Conservation (phyloP, 139 green algal genomes). For the Micractinium conductrix region DNA sequence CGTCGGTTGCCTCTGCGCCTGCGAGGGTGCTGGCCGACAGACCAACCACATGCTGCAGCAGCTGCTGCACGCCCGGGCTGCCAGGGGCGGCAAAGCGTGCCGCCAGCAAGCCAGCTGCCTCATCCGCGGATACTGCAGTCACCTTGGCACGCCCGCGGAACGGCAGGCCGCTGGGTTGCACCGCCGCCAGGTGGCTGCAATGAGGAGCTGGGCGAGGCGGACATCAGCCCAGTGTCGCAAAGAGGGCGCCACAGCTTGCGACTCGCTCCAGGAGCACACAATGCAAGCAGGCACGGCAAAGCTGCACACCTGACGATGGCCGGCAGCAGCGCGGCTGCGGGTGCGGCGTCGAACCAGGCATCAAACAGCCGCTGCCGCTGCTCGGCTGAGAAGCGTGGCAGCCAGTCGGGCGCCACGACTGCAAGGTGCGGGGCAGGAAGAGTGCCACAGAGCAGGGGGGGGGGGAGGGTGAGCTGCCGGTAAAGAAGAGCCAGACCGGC, state of each 20-base stretch:
- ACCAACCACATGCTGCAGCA: slow-evolving; percentile 35
- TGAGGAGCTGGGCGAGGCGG: too few species aligned
- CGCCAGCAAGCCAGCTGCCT: slow-evolving; percentile 37
- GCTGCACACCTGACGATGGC: slow-evolving; percentile 22
- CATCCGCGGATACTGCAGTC: slow-evolving; percentile 39
- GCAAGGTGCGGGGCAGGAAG: background rate
- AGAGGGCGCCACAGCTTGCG: too few species aligned
- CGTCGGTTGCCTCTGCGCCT: background rate
- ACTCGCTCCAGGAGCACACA: too few species aligned
- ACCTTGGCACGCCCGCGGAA: slow-evolving; percentile 11
- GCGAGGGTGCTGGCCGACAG: slow-evolving; percentile 12
- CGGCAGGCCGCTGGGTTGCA: slow-evolving; percentile 28
- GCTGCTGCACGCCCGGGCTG: slow-evolving; percentile 25
- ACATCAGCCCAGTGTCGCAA: too few species aligned
- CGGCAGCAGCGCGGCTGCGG: slow-evolving; percentile 19
- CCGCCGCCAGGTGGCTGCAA: slow-evolving; percentile 56
- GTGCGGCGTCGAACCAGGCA: slow-evolving; percentile 21
- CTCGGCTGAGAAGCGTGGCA: background rate
- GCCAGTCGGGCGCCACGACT: slow-evolving; percentile 50
- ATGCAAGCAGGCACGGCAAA: too few species aligned
- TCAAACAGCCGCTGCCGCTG: slow-evolving; percentile 29
- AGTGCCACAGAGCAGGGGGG: background rate
- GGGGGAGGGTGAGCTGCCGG: background rate
- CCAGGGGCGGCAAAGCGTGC: slow-evolving; percentile 42
- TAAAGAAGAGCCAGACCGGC: too few species aligned